phyloP scores from a whole-genome alignment of 2,329 filamentous ascomycete genomes.

The Hypoxylon sp. region DNA sequence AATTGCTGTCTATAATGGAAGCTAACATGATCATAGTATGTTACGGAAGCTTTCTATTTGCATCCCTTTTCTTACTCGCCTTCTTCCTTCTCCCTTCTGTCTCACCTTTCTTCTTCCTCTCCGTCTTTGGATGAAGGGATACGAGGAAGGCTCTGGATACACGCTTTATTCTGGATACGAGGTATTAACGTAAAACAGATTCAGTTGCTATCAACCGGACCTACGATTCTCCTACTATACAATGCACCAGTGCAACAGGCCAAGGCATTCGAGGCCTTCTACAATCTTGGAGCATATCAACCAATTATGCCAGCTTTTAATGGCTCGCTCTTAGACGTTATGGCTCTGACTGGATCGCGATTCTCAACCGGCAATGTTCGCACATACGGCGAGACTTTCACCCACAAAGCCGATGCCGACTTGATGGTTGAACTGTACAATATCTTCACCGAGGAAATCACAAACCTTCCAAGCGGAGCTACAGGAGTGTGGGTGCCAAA shows the following conservation, averaged over 20 bases:
- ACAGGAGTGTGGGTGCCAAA: slow-evolving; percentile 45
- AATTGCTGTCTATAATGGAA: not conserved
- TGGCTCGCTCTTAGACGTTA: slow-evolving; percentile 39
- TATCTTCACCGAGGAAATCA: slow-evolving; percentile 42
- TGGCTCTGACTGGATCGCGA: slow-evolving; percentile 37
- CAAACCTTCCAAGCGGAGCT: slow-evolving; percentile 38
- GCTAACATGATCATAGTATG: slow-evolving; percentile 36
- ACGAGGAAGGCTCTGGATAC: not conserved
- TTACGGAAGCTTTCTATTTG: not conserved
- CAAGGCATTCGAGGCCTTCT: slow-evolving; percentile 42
- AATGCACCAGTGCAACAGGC: slow-evolving; percentile 28
- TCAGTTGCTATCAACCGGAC: slow-evolving; percentile 42
- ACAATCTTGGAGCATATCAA: slow-evolving; percentile 33
- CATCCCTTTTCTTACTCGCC: not conserved
- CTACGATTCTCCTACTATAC: slow-evolving; percentile 44
- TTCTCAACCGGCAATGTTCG: slow-evolving; percentile 37
- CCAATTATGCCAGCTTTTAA: slow-evolving; percentile 35
- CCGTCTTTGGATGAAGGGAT: not conserved
- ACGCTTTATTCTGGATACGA: not conserved
- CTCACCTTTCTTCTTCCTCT: not conserved
- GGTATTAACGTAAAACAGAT: slow-evolving; percentile 29
- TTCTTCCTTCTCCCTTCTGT: not conserved
- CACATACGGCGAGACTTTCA: slow-evolving; percentile 46
- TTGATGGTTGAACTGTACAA: slow-evolving; percentile 41
- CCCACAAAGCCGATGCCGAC: slow-evolving; percentile 35